These are phyloP conservation scores for Linum tenue DNA, from an alignment of 345 rosid species.

Conservation along the genomic window DNA sequence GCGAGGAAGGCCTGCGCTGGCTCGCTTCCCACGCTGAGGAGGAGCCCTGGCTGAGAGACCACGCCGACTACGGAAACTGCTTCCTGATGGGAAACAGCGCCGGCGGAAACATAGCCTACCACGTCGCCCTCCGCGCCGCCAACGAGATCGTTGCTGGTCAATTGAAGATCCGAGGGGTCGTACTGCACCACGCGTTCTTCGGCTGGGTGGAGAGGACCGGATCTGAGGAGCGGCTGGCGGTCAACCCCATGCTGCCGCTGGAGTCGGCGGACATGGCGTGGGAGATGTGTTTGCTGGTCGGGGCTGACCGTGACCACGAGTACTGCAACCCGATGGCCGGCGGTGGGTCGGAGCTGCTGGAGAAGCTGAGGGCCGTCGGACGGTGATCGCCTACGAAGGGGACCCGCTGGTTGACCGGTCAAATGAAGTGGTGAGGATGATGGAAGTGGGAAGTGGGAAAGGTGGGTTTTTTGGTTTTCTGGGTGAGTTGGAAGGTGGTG, in stretches of 20 bases:
- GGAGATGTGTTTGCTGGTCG: slow-evolving; percentile 44
- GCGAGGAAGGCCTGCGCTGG: no score
- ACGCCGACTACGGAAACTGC: no score
- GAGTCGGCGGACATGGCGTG: slow-evolving; percentile 34
- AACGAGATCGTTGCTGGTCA: no score
- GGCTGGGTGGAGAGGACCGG: slow-evolving; percentile 37
- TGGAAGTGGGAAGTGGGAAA: no score
- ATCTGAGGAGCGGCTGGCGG: slow-evolving; percentile 34
- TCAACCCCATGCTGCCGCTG: slow-evolving; percentile 25
- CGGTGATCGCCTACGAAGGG: slow-evolving; percentile 31
- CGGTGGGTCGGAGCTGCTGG: slow-evolving; percentile 20
- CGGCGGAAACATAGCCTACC: no score
- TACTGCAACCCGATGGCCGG: slow-evolving; percentile 40
- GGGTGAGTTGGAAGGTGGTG: no score
- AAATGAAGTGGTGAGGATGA: slow-evolving; percentile 23
- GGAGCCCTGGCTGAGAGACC: no score
- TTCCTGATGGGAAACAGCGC: no score
- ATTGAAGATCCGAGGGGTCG: slow-evolving; percentile 48
- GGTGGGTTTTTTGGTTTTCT: no score
- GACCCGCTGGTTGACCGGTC: slow-evolving; percentile 51
- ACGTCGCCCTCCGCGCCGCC: no score
- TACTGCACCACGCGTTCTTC: slow-evolving; percentile 52
- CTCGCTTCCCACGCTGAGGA: no score
- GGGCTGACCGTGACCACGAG: slow-evolving; percentile 48
- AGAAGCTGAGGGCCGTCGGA: slow-evolving; percentile 16